These are phyloP conservation scores for Rosa multiflora DNA, from an alignment of 306 rosid genomes.

Conservation along the genomic window DNA sequence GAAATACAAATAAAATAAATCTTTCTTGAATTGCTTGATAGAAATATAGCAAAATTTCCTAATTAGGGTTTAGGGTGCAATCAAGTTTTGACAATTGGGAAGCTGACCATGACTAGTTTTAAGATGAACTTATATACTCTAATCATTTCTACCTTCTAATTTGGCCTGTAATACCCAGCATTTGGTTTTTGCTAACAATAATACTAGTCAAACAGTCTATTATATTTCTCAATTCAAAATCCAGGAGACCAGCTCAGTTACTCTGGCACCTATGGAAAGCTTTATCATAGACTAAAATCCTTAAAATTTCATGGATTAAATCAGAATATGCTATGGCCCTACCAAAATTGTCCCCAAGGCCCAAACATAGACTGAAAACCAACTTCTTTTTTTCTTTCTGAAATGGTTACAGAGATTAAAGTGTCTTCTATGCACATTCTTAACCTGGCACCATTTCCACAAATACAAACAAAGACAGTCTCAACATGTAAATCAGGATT, in stretches of 20 bases:
- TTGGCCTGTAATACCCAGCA: not conserved
- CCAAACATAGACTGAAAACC: not conserved
- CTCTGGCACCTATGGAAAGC: too few relatives aligned
- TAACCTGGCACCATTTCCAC: not conserved
- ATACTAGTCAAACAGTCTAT: not conserved
- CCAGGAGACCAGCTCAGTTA: conserved; percentile 3
- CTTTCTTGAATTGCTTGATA: too few relatives aligned
- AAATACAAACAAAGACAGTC: not conserved
- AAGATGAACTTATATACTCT: not conserved
- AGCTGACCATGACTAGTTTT: not conserved
- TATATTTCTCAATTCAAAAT: not conserved
- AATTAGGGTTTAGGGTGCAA: not conserved
- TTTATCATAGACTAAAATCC: not conserved
- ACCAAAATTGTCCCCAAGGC: not conserved
- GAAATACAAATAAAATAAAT: too few relatives aligned
- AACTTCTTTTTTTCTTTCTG: not conserved
- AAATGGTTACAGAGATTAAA: not conserved
- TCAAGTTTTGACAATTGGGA: not conserved
- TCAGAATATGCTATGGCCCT: not conserved
- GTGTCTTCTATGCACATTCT: not conserved
- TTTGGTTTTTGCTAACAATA: not conserved
- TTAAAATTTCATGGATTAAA: not conserved
- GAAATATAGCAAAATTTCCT: too few relatives aligned
- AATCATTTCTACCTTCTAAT: not conserved
- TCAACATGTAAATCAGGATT: not conserved